These are phyloP conservation scores for Hemileccinum impolitum DNA, from an alignment of 768 basidiomycete genomes.

Conservation along the genomic window DNA sequence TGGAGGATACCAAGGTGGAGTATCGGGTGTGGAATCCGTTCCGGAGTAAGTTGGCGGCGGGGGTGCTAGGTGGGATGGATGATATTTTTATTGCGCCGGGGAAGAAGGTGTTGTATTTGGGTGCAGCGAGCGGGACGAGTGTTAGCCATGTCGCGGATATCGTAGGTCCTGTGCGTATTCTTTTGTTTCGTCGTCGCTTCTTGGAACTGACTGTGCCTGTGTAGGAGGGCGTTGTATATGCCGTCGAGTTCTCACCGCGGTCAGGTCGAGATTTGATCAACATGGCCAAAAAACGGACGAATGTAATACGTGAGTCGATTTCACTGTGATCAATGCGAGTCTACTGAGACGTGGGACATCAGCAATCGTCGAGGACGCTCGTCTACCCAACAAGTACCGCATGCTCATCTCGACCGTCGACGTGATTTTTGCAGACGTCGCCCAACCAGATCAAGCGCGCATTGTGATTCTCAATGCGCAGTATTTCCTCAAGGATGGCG, in stretches of 20 bases:
- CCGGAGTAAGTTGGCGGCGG: conserved; percentile 94
- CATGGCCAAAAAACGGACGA: conserved; percentile 99
- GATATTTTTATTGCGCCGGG: conserved; percentile 91
- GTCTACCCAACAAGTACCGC: conserved; percentile 93
- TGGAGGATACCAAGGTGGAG: conserved; percentile 84
- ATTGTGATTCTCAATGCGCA: conserved; percentile 92
- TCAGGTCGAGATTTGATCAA: conserved; percentile 97
- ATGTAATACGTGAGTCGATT: conserved; percentile 83
- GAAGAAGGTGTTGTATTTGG: conserved; percentile 94
- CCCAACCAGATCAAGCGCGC: conserved; percentile 98
- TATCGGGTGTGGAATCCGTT: conserved; percentile 99
- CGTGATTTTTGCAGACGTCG: conserved; percentile 97
- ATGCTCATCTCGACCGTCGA: conserved; percentile 96
- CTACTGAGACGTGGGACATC: conserved; percentile 3
- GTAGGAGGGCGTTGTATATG: conserved; percentile 94
- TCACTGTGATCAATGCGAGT: not conserved
- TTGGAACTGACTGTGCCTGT: conserved; percentile 1
- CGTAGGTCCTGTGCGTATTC: conserved; percentile 79
- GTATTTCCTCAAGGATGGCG: conserved; percentile 92
- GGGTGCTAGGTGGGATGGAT: conserved; percentile 93
- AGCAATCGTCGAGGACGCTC: conserved; percentile 98
- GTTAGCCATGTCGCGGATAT: conserved; percentile 99
- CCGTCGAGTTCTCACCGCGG: conserved; percentile 95
- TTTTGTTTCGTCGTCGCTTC: not conserved
- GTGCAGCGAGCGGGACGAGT: conserved; percentile 96